phyloP scores from a whole-genome alignment of 495 filamentous ascomycete species.

The Lichina pygmaea region DNA sequence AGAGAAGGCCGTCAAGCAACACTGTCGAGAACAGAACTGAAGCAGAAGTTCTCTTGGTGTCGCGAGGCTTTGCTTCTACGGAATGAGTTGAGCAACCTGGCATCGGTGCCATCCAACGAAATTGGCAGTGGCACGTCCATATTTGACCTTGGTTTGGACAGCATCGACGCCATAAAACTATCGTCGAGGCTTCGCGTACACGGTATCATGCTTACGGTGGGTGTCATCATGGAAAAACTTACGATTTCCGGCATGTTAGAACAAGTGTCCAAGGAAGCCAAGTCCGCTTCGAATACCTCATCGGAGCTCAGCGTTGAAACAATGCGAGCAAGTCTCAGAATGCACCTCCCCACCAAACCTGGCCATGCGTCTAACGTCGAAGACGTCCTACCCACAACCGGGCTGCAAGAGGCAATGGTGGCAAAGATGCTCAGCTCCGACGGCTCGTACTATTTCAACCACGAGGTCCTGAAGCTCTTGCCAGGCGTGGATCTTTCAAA shows the following conservation, averaged over 20 bases:
- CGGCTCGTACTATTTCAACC: conserved; percentile 52
- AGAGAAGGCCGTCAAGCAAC: no score
- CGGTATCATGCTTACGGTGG: conserved; percentile 32
- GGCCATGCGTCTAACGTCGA: conserved; percentile 17
- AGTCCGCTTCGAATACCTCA: neutral
- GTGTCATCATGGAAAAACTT: conserved; percentile 38
- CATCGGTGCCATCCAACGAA: conserved; percentile 18
- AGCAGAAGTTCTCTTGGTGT: conserved; percentile 24
- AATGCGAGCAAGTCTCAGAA: neutral
- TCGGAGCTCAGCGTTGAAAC: conserved; percentile 1
- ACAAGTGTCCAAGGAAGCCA: conserved; percentile 2
- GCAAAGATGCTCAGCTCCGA: conserved; percentile 41
- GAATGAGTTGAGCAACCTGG: conserved; percentile 30
- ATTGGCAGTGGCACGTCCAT: conserved; percentile 28
- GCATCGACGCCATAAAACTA: conserved; percentile 42
- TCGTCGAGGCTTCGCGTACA: conserved; percentile 31
- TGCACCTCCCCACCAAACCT: neutral
- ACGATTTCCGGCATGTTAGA: conserved; percentile 28
- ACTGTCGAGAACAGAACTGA: no score
- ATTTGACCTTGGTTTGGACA: conserved; percentile 38
- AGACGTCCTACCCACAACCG: conserved; percentile 32
- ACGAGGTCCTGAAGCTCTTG: conserved; percentile 33
- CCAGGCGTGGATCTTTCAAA: conserved; percentile 18
- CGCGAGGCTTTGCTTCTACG: conserved; percentile 20
- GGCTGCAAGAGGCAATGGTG: conserved; percentile 64